Evolutionary conservation across 768 basidiomycete species (phyloP), one percentile per base, ranked within the genome.

Genomic region (Tricholomella constricta): DNA sequence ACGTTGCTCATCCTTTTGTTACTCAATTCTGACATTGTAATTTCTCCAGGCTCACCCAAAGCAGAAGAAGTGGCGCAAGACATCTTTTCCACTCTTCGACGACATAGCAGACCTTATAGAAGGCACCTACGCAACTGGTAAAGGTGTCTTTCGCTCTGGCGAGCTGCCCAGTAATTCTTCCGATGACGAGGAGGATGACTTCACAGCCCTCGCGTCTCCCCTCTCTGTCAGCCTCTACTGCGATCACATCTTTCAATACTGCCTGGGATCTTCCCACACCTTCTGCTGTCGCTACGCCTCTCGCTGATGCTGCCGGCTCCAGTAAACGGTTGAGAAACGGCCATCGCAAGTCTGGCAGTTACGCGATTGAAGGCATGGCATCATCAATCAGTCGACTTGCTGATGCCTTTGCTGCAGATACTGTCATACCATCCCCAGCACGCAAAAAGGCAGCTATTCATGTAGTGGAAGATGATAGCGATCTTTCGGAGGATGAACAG

Each of bases 401-500:
- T 6, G 14, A 44, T 48, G 57, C 57, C 5, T 55, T 65, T 35
- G 26, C 41, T 2, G 15, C 6, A 20, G 58, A 59, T 22, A 45
- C 42, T 37, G 52, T 38, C 11, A 29, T 51, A 0, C 44, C 51
- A 41, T 51, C 61, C 19, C 59, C 61, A 20, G 32, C 11, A 4
- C 42, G 46, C 20, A 47, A 55, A 8, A 29, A 29, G 3, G 36
- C 56, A 29, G 61, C 57, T 12, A 58, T 65, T 22, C 43, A 58
- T 35, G 15, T 38, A 6, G 43, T 62, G 23, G 58, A 62, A 25
- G 62, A 60, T 29, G 56, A 63, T 51, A 55, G 37, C 25, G 54
- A 63, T 9, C 60, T 62, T n/a, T 60, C 60, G 11, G 57, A 63
- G 0, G 27, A 63, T 52, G 55, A 65, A 44, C 46, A 60, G 41